These are phyloP conservation scores for Cryphonectria nitschkei DNA, from an alignment of 2,329 filamentous ascomycete genomes.

Conservation along the genomic window DNA sequence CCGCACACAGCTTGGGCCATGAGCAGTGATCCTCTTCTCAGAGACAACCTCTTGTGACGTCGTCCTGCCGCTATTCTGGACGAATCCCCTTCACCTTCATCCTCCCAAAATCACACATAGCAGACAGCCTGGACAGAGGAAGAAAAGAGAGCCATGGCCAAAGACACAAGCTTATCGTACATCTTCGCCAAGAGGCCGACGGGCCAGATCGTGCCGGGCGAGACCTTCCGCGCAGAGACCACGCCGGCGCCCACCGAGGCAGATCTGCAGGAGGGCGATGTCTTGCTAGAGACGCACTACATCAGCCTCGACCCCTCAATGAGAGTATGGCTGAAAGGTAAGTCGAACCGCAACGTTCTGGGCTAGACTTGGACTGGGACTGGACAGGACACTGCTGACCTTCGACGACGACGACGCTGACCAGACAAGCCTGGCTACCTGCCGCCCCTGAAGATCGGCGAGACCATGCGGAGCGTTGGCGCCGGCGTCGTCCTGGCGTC, in stretches of 20 bases:
- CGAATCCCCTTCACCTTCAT: background rate
- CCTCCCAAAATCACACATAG: no score
- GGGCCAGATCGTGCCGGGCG: conserved; percentile 62
- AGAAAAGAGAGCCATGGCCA: conserved; percentile 17
- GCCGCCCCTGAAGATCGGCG: conserved; percentile 62
- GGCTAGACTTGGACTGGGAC: no score
- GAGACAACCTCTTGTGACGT: background rate
- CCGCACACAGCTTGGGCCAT: background rate
- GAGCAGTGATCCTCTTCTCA: background rate
- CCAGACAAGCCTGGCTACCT: conserved; percentile 50
- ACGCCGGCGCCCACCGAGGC: conserved; percentile 53
- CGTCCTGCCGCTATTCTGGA: background rate
- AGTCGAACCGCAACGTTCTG: conserved; percentile 1
- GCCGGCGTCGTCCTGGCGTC: conserved; percentile 57
- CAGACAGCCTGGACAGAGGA: background rate
- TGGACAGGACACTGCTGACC: background rate
- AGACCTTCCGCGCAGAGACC: conserved; percentile 63
- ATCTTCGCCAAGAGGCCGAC: conserved; percentile 67
- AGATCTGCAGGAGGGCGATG: conserved; percentile 54
- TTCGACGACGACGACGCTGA: no score
- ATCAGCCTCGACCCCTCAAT: conserved; percentile 67
- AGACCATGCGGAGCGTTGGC: conserved; percentile 61
- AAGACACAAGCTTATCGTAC: conserved; percentile 24
- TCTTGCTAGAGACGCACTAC: conserved; percentile 56
- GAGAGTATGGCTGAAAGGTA: conserved; percentile 63